These are phyloP conservation scores for Tephrocybe sp. DNA, from an alignment of 768 basidiomycete genomes.

Conservation along the genomic window DNA sequence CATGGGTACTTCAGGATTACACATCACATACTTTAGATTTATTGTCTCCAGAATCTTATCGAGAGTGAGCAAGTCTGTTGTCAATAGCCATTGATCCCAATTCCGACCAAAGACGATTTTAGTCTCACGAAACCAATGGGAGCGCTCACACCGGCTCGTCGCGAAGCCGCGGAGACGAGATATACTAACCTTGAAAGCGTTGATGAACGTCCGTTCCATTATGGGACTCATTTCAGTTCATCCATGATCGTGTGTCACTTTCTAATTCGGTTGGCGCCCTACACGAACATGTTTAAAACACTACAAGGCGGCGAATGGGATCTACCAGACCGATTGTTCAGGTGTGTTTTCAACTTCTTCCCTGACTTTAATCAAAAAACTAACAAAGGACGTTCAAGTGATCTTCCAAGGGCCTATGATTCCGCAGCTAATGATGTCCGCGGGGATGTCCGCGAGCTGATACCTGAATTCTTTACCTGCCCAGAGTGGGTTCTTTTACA, in stretches of 20 bases:
- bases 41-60: conserved; percentile 56
- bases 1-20: conserved; percentile 91
- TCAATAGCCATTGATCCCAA: not conserved
- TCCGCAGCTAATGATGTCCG: conserved; percentile 85
- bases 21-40: conserved; percentile 69
- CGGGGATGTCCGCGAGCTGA: conserved; percentile 92
- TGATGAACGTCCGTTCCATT: conserved; percentile 86
- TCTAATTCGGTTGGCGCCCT: conserved; percentile 86
- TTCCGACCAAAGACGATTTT: not conserved
- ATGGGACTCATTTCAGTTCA: conserved; percentile 93
- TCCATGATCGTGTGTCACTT: conserved; percentile 98
- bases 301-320: conserved; percentile 95
- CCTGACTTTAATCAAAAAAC: not conserved
- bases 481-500: conserved; percentile 58
- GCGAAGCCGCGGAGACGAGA: conserved; percentile 73
- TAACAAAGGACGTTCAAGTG: conserved; percentile 41
- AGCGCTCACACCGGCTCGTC: conserved; percentile 71
- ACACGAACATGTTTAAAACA: conserved; percentile 94
- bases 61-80: conserved; percentile 57
- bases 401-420: conserved; percentile 77
- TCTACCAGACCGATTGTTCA: conserved; percentile 84
- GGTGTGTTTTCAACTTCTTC: conserved; percentile 36
- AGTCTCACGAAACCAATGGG: conserved; percentile 92
- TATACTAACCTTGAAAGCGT: conserved; percentile 78
- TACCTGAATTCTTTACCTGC: conserved; percentile 85